Evolutionary conservation across 2,329 filamentous ascomycete species (phyloP), one percentile per base, ranked within the genome.

Genomic region (Orbilia ellipsospora): DNA sequence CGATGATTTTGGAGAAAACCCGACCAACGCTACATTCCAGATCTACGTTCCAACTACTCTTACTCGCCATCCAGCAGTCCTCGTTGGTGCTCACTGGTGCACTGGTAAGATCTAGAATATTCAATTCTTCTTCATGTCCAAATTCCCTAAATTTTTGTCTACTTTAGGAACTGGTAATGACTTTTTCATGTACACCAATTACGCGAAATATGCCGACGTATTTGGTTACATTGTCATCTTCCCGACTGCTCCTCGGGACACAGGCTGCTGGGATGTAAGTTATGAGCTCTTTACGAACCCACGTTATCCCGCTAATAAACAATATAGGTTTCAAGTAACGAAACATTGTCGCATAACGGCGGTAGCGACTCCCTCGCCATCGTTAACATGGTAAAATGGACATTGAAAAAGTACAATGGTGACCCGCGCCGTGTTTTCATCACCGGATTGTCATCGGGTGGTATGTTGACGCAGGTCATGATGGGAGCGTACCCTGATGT

Each of bases 401-500:
- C 82, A 0, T 79, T 82, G 1, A 62, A 78, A 1, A 78, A 79
- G 52, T 83, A 83, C 55, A 74, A 78, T 0, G 82, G 80, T 3
- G 80, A 83, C 50, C 40, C 80, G 5, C 79, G 67, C 18, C 80
- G 80, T 12, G 80, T 82, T 2, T 82, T 82, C 73, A 80, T 81
- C 51, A 81, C 81, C 1, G 81, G 81, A 1, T 64, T 80, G 7
- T 81, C 80, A 6, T 81, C 80, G 1, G 81, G 81, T 10, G 81
- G 80, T 15, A 82, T 82, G 81, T 81, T 82, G 80, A 81, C 1
- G 84, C 85, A 86, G 74, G 84, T 86, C 77, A 80, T 86, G 61
- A 82, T 83, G 1, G 84, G 83, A 0, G 81, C 83, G 0, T 86
- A 86, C 78, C 85, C 85, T 0, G 84, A 86, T 31, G 73, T 86